Conservation (phyloP, 805 yeast genomes). For the Wickerhamiella hasegawae region DNA sequence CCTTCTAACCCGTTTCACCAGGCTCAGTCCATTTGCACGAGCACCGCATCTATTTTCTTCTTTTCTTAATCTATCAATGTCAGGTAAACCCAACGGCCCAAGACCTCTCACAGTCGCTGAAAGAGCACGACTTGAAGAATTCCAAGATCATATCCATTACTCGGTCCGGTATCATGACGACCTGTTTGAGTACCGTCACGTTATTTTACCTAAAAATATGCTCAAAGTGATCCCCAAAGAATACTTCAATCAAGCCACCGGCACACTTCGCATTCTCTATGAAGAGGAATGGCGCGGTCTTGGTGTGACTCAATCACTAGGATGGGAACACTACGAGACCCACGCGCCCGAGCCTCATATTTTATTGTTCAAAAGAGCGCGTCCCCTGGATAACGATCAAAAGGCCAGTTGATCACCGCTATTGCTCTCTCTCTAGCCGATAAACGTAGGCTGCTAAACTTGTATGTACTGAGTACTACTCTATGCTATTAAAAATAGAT, state of each 20-base stretch:
- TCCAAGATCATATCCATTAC: constrained; percentile 86
- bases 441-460: no score
- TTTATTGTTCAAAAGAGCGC: constrained; percentile 47
- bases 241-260: constrained; percentile 84
- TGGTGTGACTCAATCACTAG: constrained; percentile 92
- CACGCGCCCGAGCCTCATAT: constrained; percentile 99
- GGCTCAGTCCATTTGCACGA: no score
- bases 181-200: constrained; percentile 86
- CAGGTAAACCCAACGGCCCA: no score
- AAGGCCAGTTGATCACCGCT: no score
- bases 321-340: constrained; percentile 96
- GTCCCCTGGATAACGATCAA: constrained; percentile 6
- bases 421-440: no score
- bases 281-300: constrained; percentile 99
- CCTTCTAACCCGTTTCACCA: no score
- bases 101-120: constrained; percentile 73
- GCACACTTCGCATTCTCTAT: constrained; percentile 72
- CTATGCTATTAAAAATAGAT: no score
- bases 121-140: constrained; percentile 73
- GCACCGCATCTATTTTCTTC: no score
- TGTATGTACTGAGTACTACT: no score
- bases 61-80: no score
- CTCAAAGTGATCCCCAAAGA: constrained; percentile 86
- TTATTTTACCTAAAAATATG: constrained; percentile 92
- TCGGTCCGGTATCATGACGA: constrained; percentile 85